These are phyloP conservation scores for Schizothecium vesticola DNA, from an alignment of 495 filamentous ascomycete species.

Conservation along the genomic window DNA sequence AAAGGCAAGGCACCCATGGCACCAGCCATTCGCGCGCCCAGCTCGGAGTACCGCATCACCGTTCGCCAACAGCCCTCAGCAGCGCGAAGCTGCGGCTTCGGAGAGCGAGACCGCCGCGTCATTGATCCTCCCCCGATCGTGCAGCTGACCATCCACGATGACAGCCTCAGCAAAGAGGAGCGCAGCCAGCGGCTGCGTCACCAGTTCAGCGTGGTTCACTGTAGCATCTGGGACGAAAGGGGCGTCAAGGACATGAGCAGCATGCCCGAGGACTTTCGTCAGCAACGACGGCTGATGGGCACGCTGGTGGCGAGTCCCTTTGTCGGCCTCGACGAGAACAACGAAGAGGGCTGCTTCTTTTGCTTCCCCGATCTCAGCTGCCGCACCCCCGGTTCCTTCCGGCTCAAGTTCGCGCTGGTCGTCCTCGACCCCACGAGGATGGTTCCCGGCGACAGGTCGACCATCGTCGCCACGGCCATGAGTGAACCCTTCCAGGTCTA, in stretches of 20 bases:
- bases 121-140: constrained; percentile 96
- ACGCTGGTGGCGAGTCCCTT: constrained; percentile 72
- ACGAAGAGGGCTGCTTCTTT: constrained; percentile 77
- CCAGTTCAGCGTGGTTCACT: constrained; percentile 79
- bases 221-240: constrained; percentile 62
- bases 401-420: constrained; percentile 82
- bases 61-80: constrained; percentile 89
- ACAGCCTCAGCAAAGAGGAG: constrained; percentile 46
- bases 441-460: constrained; percentile 48
- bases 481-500: constrained; percentile 82
- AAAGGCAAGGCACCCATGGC: constrained; percentile 25
- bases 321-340: constrained; percentile 59
- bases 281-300: constrained; percentile 69
- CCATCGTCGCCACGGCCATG: constrained; percentile 61
- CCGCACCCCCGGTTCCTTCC: constrained; percentile 76
- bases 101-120: constrained; percentile 85
- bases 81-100: constrained; percentile 89
- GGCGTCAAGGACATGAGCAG: constrained; percentile 56
- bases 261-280: constrained; percentile 52
- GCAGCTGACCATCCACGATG: constrained; percentile 71
- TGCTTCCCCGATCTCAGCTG: constrained; percentile 93
- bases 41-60: constrained; percentile 44
- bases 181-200: constrained; percentile 60
- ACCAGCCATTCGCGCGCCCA: neutral
- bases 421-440: constrained; percentile 55